A percentile compares a stretch with the other conserved stretches of the same genome.
phyloP scores from a whole-genome alignment of 768 basidiomycete genomes.

The Coprinopsis strossmayeri region DNA sequence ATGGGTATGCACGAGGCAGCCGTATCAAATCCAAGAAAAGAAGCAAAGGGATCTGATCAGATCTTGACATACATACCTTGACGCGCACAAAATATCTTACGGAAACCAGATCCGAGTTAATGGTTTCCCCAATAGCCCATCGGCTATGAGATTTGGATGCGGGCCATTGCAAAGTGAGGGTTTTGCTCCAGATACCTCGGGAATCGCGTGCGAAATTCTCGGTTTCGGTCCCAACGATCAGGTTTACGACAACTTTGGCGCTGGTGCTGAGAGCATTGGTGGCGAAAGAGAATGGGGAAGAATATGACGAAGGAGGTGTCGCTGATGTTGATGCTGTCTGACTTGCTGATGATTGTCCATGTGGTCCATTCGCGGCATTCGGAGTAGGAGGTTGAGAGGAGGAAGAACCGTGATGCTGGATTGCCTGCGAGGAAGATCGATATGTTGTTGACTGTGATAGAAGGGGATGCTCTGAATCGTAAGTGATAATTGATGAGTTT shows the following conservation, averaged over 20 bases:
- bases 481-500: slow-evolving; percentile 18
- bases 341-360: slow-evolving; percentile 1
- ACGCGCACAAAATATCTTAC: slow-evolving; percentile 67
- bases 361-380: neutral
- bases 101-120: slow-evolving; percentile 55
- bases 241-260: slow-evolving; percentile 39
- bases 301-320: slow-evolving; percentile 13
- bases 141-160: slow-evolving; percentile 58
- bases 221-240: slow-evolving; percentile 55
- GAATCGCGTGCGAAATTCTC: slow-evolving; percentile 50
- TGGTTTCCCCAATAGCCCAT: slow-evolving; percentile 78
- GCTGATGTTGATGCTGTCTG: slow-evolving; percentile 9
- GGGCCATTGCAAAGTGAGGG: slow-evolving; percentile 68
- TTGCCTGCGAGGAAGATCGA: neutral
- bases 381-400: slow-evolving; percentile 13
- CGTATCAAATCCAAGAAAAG: neutral
- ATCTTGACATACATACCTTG: slow-evolving; percentile 40
- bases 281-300: slow-evolving; percentile 16
- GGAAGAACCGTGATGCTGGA: slow-evolving; percentile 6
- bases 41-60: slow-evolving; percentile 3
- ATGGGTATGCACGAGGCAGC: slow-evolving; percentile 7
- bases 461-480: slow-evolving; percentile 7
- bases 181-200: slow-evolving; percentile 56
- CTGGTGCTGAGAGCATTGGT: slow-evolving; percentile 15
- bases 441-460: neutral